Base-by-base conservation (phyloP, 2,329 filamentous ascomycete genomes). In the Chalaropsis thielavioides region DNA sequence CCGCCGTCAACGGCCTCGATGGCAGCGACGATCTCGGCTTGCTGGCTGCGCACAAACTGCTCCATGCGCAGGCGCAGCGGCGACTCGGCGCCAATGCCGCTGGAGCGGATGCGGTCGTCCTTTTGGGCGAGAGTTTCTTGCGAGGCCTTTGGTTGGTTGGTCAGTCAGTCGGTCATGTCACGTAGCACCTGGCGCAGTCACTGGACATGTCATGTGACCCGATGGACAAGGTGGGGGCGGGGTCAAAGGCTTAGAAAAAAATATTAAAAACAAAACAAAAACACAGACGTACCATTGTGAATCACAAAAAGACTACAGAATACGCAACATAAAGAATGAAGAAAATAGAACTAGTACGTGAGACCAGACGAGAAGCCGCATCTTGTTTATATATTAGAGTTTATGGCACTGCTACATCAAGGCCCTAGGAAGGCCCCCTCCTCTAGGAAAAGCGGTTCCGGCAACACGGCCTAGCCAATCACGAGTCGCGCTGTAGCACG, bases 31-130 rank as follows among this genome's bases (percentile, higher is more conserved):
- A 99, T 99, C 68, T 87, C 83, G 71, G 89, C 83, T 73, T 99
- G 94, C 71, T 97, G 90, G 70, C 91, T 84, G 75, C 94, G 94
- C 75, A 97, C 95, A 74, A 97, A 89, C 71, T 89, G 85, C 76
- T 99, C 94, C 94, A 99, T 97, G 68, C 92, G 90, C 66, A 99
- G 81, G 64, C 94, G 91, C 92, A 99, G 97, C 1, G 94, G 92
- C 15, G 92, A 96, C 70, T 85, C 80, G 66, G 86, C 81, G 60
- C 81, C 87, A 61, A 97, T 81, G 71, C 86, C 80, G 65, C 86
- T 81, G 61, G 81, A 86, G 62, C 97, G 81, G 22, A 70, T 69
- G 68, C 90, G 81, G 69, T 83, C 85, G 75, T 97, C 94, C 71
- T 89, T 85, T 73, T 96, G 89, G 71, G 60, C 62, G 41, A 64